A percentile compares a stretch with the other conserved stretches of the same genome.
phyloP scores from a whole-genome alignment of 805 yeast species.

The Wickerhamomyces bisporus region DNA sequence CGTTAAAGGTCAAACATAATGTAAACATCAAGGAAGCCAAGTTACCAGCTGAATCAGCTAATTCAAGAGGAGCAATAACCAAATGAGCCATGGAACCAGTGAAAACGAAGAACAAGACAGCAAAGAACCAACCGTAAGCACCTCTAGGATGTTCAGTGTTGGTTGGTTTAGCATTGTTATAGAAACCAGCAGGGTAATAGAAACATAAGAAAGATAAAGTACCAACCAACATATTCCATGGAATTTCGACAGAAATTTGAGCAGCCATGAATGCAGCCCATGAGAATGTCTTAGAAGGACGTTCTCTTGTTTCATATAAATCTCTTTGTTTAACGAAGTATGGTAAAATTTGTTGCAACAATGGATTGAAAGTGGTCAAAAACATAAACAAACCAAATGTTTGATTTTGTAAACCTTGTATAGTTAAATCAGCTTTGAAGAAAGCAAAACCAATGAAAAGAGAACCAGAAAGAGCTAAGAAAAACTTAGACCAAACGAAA shows the following conservation, averaged over 20 bases:
- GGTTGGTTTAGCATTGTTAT: constrained; percentile 52
- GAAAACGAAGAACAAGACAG: constrained; percentile 48
- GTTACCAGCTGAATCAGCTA: constrained; percentile 60
- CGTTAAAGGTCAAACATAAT: constrained; percentile 65
- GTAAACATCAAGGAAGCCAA: constrained; percentile 51
- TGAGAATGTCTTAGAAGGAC: constrained; percentile 65
- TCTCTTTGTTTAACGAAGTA: constrained; percentile 55
- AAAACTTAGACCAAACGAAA: constrained; percentile 51
- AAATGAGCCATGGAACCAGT: constrained; percentile 52
- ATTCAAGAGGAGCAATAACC: constrained; percentile 52
- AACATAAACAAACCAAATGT: constrained; percentile 58
- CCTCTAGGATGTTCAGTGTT: constrained; percentile 25
- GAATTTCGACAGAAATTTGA: constrained; percentile 40
- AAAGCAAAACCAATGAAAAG: constrained; percentile 67
- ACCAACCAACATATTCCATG: constrained; percentile 42
- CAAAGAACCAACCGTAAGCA: constrained; percentile 21
- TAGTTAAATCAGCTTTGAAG: constrained; percentile 54
- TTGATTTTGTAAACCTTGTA: constrained; percentile 63
- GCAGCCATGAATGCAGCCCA: constrained; percentile 55
- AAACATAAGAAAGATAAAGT: constrained; percentile 38
- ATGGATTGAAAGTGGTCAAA: constrained; percentile 42
- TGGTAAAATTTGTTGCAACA: constrained; percentile 61
- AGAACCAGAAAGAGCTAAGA: constrained; percentile 47
- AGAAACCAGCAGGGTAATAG: constrained; percentile 52
- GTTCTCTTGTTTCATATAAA: constrained; percentile 66